Conservation (phyloP, 2,329 filamentous ascomycete genomes). For the Teratosphaeria destructans region DNA sequence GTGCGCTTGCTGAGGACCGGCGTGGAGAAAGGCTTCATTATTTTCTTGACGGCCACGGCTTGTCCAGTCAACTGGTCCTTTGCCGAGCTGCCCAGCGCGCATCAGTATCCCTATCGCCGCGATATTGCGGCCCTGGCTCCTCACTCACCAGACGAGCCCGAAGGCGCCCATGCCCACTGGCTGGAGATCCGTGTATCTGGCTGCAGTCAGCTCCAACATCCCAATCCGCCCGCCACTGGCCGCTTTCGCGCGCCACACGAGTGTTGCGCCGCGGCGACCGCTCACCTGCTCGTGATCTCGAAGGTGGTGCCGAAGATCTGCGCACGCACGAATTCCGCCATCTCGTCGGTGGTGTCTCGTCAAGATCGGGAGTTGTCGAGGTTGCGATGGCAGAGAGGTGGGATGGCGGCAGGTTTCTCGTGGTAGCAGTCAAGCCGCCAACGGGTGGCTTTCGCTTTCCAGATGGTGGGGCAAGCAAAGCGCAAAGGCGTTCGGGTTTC, state of each 20-base stretch:
- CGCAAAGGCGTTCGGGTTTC: no score
- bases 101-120: background rate
- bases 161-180: conserved; percentile 99
- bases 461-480: background rate
- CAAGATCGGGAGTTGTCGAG: background rate
- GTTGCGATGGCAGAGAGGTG: background rate
- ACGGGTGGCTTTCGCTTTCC: background rate
- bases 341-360: conserved; percentile 39
- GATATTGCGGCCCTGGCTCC: background rate
- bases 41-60: conserved; percentile 98
- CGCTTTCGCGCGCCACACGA: background rate
- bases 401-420: background rate
- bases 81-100: conserved; percentile 59
- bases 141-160: conserved; percentile 77
- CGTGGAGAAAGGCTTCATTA: conserved; percentile 99
- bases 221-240: background rate
- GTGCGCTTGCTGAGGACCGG: conserved; percentile 95
- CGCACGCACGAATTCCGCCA: conserved; percentile 98
- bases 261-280: conserved; percentile 4
- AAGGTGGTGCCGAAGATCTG: conserved; percentile 99
- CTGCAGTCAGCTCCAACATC: conserved; percentile 8
- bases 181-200: conserved; percentile 92
- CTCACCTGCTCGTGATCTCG: conserved; percentile 94
- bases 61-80: conserved; percentile 96
- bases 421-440: no score